Conservation (phyloP, 495 filamentous ascomycete genomes). For the Aspergillus cavernicola region DNA sequence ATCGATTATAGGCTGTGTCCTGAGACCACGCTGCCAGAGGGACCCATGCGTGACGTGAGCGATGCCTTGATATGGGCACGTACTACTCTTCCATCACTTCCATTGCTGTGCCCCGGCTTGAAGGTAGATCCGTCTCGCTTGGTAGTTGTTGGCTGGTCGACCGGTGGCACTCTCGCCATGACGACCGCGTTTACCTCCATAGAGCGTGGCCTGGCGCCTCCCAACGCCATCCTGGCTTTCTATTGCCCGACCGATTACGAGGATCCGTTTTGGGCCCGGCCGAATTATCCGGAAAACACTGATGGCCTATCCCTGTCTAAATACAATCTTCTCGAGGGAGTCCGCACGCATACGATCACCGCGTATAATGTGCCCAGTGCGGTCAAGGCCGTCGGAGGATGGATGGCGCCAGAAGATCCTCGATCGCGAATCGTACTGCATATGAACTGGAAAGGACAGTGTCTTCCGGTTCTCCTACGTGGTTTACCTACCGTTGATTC, state of each 20-base stretch:
- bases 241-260: constrained; percentile 50
- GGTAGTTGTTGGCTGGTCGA: constrained; percentile 55
- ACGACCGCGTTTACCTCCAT: constrained; percentile 9
- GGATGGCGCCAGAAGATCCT: constrained; percentile 31
- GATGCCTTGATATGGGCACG: constrained; percentile 47
- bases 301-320: background rate
- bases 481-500: background rate
- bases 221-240: constrained; percentile 48
- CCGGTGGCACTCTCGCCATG: constrained; percentile 53
- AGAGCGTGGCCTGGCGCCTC: constrained; percentile 21
- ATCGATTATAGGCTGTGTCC: constrained; percentile 47
- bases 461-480: constrained; percentile 35
- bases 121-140: constrained; percentile 26
- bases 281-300: constrained; percentile 14
- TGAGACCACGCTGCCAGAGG: constrained; percentile 29
- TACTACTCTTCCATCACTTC: constrained; percentile 29
- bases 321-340: constrained; percentile 1
- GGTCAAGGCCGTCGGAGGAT: constrained; percentile 14
- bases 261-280: constrained; percentile 19
- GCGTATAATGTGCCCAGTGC: constrained; percentile 13
- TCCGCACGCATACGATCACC: constrained; percentile 30
- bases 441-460: constrained; percentile 45
- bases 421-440: constrained; percentile 37
- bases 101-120: background rate
- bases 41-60: constrained; percentile 46